Percentiles rank a stretch among this genome's conserved stretches.
Evolutionary conservation across 2,329 filamentous ascomycete species (phyloP).

Genomic region (Hypomyces perniciosus): DNA sequence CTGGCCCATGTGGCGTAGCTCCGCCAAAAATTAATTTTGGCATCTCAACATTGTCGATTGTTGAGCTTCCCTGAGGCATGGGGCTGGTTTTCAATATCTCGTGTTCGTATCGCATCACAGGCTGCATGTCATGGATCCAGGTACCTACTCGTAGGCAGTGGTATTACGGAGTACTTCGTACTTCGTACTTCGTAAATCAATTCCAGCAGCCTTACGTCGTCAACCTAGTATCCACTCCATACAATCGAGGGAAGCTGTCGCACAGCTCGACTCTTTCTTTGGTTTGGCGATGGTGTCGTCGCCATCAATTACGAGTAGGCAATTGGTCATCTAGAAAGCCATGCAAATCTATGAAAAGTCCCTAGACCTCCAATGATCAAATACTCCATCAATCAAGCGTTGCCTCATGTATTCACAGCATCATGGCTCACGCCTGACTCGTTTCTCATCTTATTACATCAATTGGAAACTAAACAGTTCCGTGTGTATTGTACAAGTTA

Average conservation of each 20-base stretch:
- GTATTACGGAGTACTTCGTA: background rate
- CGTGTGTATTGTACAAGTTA: conserved; percentile 21
- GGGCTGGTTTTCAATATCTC: too few species aligned
- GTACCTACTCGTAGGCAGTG: background rate
- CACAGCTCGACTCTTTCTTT: too few species aligned
- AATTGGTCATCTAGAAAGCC: too few species aligned
- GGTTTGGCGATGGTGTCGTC: too few species aligned
- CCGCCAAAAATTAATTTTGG: conserved; percentile 1
- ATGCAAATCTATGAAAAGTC: too few species aligned
- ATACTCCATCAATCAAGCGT: too few species aligned
- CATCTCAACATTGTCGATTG: conserved; percentile 10
- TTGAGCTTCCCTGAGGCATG: background rate
- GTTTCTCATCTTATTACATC: conserved; percentile 15
- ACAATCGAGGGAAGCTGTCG: background rate
- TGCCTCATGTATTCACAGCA: background rate
- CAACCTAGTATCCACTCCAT: too few species aligned
- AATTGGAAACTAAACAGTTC: conserved; percentile 15
- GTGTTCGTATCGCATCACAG: background rate
- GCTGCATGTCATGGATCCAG: background rate
- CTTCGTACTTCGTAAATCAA: too few species aligned
- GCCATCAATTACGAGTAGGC: too few species aligned
- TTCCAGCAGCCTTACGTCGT: too few species aligned
- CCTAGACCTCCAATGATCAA: too few species aligned
- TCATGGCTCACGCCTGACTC: conserved; percentile 1
- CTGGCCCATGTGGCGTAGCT: conserved; percentile 6